Base-by-base conservation (phyloP, 306 rosid genomes). In the Myrica gale region DNA sequence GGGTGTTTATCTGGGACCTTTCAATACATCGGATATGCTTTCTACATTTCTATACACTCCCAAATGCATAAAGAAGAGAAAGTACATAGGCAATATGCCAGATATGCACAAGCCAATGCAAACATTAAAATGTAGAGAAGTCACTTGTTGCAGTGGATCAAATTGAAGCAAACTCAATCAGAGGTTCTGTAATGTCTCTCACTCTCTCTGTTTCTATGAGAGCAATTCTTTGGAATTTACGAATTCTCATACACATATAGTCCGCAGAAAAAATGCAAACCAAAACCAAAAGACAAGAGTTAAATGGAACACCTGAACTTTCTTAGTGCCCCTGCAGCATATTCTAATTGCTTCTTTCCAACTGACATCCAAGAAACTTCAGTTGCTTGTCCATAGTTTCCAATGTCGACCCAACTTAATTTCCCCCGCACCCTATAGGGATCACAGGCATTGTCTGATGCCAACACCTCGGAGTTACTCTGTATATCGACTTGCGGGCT, bases 321-420 rank as follows among this genome's bases (percentile, higher is more conserved):
- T 85, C 87, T 73, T 73, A 90, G 79, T 20, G 92, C 96, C 62
- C 87, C 96, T 20, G 96, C 89, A 78, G 96, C 96, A 73, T 86
- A 90, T 75, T 90, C 96, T 73, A 90, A 78, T 82, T 90, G 96
- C 81, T 90, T 86, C 82, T 88, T 88, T 16, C 96, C 96, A 73
- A 90, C 96, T 47, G 96, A 90, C 96, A 90, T 90, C 96, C 96
- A 90, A 83, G 96, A 88, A 75, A 90, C 96, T 83, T 90, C 96
- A 75, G 83, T 74, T 21, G 89, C 91, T 62, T 84, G 81, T 63
- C 88, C 86, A 62, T 90, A 90, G 79, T 76, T 88, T 76, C 96
- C 96, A 74, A 85, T 78, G 60, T 90, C 89, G 0, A 86, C 84
- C 92, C 96, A 90, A 60, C 96, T 88, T 54, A 88, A 76, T 75